Percentiles rank a stretch among this genome's conserved stretches.
Conservation (phyloP, 1,284 basidiomycete genomes). For the Gomphus bonarii region DNA sequence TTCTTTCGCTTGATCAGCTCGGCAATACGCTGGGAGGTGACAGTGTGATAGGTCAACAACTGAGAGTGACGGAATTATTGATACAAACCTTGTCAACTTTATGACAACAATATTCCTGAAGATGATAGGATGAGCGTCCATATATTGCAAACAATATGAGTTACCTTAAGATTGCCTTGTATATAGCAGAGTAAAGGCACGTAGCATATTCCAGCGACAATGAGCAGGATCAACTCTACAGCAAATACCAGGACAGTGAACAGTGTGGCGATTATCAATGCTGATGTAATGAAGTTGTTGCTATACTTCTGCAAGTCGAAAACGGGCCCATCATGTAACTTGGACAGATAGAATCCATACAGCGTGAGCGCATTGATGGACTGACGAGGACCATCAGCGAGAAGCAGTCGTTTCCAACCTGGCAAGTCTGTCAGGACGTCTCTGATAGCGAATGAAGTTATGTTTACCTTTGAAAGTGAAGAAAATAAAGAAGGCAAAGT, state of each 20-base stretch:
- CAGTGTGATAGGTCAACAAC: constrained; percentile 5
- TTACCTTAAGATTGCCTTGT: constrained; percentile 86
- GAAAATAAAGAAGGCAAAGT: constrained; percentile 98
- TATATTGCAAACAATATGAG: constrained; percentile 8
- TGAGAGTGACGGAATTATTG: not conserved
- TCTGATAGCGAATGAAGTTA: constrained; percentile 9
- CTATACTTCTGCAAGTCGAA: constrained; percentile 65
- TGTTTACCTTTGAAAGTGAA: constrained; percentile 93
- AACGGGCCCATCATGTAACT: constrained; percentile 55
- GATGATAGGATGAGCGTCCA: constrained; percentile 12
- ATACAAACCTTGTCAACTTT: constrained; percentile 89
- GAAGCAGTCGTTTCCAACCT: constrained; percentile 93
- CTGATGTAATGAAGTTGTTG: constrained; percentile 61
- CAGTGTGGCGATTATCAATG: constrained; percentile 79
- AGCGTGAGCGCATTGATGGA: constrained; percentile 92
- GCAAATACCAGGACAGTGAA: constrained; percentile 87
- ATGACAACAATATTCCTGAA: constrained; percentile 93
- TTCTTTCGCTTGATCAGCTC: constrained; percentile 90
- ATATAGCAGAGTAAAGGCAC: constrained; percentile 92
- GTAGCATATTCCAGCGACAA: constrained; percentile 81
- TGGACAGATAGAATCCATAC: constrained; percentile 82
- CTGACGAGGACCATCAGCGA: constrained; percentile 97
- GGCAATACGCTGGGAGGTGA: constrained; percentile 81
- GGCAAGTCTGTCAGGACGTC: not conserved
- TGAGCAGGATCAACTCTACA: constrained; percentile 73